Conservation (phyloP, 2,329 filamentous ascomycete species). For the Fusarium beomiforme region DNA sequence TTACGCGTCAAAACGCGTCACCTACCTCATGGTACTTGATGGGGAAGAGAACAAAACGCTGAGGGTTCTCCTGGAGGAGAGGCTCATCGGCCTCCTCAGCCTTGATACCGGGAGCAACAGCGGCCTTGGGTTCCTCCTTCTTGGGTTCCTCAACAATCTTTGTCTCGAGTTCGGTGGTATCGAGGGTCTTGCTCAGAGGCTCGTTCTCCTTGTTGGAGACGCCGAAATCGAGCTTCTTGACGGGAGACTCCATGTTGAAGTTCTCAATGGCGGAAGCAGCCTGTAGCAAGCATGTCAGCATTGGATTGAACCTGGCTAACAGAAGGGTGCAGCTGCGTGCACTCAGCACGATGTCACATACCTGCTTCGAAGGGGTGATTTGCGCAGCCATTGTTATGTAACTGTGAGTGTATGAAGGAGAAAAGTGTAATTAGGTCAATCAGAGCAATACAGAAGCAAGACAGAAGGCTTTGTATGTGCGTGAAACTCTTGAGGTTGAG, state of each 20-base stretch:
- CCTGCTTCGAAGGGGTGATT: slow-evolving; percentile 70
- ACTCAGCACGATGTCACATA: slow-evolving; percentile 49
- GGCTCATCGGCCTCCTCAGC: slow-evolving; percentile 84
- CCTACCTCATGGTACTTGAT: slow-evolving; percentile 99
- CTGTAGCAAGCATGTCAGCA: slow-evolving; percentile 61
- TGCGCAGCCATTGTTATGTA: slow-evolving; percentile 75
- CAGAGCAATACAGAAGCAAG: slow-evolving; percentile 27
- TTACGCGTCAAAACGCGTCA: slow-evolving; percentile 73
- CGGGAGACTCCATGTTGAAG: slow-evolving; percentile 91
- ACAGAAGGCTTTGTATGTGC: slow-evolving; percentile 28
- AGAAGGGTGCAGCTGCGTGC: not conserved
- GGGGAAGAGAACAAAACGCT: slow-evolving; percentile 97
- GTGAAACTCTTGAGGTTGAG: slow-evolving; percentile 30
- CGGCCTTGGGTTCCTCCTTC: slow-evolving; percentile 48
- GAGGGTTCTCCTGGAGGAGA: slow-evolving; percentile 91
- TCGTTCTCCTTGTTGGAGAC: slow-evolving; percentile 84
- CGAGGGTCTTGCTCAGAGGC: slow-evolving; percentile 60
- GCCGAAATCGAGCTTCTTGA: slow-evolving; percentile 88
- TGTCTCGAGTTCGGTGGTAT: slow-evolving; percentile 69
- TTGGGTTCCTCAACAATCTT: slow-evolving; percentile 62
- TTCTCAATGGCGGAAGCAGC: slow-evolving; percentile 86
- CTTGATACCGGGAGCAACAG: slow-evolving; percentile 65
- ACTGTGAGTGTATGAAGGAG: slow-evolving; percentile 6
- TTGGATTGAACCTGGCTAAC: slow-evolving; percentile 3
- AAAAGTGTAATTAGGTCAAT: not conserved